Evolutionary conservation across 129 eudicot species (phyloP).

Genomic region (Chrysanthemum makinoi): DNA sequence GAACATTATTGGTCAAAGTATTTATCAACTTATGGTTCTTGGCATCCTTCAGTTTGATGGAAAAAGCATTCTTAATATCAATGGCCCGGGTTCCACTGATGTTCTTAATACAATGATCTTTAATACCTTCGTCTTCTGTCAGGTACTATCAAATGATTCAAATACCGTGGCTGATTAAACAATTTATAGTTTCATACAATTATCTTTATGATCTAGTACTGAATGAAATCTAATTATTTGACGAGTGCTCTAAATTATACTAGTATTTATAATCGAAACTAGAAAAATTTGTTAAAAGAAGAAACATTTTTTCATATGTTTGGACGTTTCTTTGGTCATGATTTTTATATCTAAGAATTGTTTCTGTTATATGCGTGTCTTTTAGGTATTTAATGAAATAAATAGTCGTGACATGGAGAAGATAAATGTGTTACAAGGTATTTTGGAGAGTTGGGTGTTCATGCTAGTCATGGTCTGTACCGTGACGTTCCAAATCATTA

Average conservation of each 20-base stretch:
- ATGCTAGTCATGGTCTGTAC: conserved; percentile 59
- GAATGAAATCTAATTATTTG: too few species aligned
- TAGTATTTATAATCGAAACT: too few species aligned
- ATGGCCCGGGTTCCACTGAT: conserved; percentile 50
- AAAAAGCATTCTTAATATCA: conserved; percentile 48
- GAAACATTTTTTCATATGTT: too few species aligned
- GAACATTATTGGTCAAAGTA: conserved; percentile 78
- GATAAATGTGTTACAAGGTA: conserved; percentile 58
- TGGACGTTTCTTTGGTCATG: too few species aligned
- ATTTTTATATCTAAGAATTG: not conserved
- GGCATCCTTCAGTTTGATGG: conserved; percentile 57
- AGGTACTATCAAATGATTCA: conserved; percentile 37
- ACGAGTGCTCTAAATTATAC: too few species aligned
- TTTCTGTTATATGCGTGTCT: not conserved
- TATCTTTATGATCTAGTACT: too few species aligned
- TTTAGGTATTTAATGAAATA: conserved; percentile 75
- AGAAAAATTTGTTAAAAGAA: too few species aligned
- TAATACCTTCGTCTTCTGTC: conserved; percentile 88
- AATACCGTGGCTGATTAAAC: too few species aligned
- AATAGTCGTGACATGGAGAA: conserved; percentile 96
- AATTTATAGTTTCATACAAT: too few species aligned
- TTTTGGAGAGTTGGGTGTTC: conserved; percentile 77
- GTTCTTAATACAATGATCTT: conserved; percentile 75
- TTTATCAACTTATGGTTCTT: conserved; percentile 63
- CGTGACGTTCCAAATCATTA: conserved; percentile 58